These are phyloP conservation scores for Paxillus ammoniavirescens DNA, from an alignment of 768 basidiomycete species.

Conservation along the genomic window DNA sequence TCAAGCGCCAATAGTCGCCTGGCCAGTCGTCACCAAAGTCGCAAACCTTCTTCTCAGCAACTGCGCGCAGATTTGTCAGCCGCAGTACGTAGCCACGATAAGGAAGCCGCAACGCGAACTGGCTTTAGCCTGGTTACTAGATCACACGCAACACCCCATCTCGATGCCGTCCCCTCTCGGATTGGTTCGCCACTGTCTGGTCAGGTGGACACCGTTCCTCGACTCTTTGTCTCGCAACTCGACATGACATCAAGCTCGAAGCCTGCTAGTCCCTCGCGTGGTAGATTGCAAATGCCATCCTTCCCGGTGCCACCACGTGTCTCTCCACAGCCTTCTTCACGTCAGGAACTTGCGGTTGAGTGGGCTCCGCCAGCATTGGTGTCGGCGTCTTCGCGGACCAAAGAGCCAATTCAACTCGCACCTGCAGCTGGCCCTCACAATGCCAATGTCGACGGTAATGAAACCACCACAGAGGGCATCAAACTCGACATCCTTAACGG, in stretches of 20 bases:
- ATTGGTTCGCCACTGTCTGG: conserved; percentile 16
- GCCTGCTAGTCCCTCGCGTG: conserved; percentile 15
- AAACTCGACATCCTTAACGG: conserved; percentile 5
- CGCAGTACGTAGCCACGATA: conserved; percentile 26
- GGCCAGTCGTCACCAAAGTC: conserved; percentile 27
- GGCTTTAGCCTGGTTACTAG: conserved; percentile 32
- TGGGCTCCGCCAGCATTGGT: conserved; percentile 20
- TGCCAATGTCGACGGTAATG: conserved; percentile 32
- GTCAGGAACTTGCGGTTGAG: conserved; percentile 21
- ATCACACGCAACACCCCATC: conserved; percentile 19
- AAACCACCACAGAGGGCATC: conserved; percentile 15
- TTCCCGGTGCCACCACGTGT: conserved; percentile 19
- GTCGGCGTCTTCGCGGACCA: conserved; percentile 18
- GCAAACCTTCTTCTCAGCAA: conserved; percentile 29
- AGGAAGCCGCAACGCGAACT: conserved; percentile 22
- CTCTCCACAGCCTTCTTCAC: conserved; percentile 31
- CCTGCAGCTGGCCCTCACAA: conserved; percentile 22
- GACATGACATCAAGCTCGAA: conserved; percentile 12
- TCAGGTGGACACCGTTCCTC: conserved; percentile 18
- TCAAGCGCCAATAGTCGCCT: conserved; percentile 25
- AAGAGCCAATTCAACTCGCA: conserved; percentile 8
- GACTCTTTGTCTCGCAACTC: conserved; percentile 19
- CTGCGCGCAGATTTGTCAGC: conserved; percentile 30
- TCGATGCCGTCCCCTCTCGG: conserved; percentile 27
- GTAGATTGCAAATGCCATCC: conserved; percentile 9